These are phyloP conservation scores for Aristolochia contorta DNA, from an alignment of 164 flowering plant genomes.

Conservation along the genomic window DNA sequence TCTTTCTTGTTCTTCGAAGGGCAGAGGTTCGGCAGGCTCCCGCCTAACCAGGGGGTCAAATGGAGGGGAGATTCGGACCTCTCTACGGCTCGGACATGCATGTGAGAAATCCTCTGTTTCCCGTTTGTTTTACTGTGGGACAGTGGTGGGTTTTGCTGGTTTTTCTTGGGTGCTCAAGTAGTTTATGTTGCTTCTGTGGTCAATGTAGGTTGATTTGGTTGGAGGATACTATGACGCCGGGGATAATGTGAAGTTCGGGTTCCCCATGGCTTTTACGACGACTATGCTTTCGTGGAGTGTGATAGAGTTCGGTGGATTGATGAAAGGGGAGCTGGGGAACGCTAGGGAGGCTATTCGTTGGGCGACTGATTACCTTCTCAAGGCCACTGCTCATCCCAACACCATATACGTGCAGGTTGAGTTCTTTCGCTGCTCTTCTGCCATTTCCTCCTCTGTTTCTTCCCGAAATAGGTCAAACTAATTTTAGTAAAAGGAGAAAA, in stretches of 20 bases:
- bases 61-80: slow-evolving; percentile 84
- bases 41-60: slow-evolving; percentile 58
- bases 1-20: slow-evolving; percentile 81
- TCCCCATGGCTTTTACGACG: slow-evolving; percentile 93
- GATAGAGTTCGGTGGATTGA: slow-evolving; percentile 86
- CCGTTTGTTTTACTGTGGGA: background rate
- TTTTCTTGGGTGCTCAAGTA: slow-evolving; percentile 10
- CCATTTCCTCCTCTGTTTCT: background rate
- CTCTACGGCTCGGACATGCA: slow-evolving; percentile 58
- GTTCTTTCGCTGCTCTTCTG: background rate
- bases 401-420: slow-evolving; percentile 57
- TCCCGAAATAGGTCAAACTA: no score
- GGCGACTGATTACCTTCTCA: slow-evolving; percentile 90
- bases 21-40: slow-evolving; percentile 82
- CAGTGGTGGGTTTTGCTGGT: no score
- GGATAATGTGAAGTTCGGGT: slow-evolving; percentile 96
- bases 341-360: slow-evolving; percentile 71
- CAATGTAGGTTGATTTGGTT: slow-evolving; percentile 91
- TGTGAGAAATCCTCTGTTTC: slow-evolving; percentile 16
- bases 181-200: slow-evolving; percentile 13
- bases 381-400: slow-evolving; percentile 77
- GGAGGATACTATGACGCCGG: slow-evolving; percentile 99
- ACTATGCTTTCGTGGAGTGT: slow-evolving; percentile 97
- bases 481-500: no score
- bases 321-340: slow-evolving; percentile 64